A percentile compares a stretch with the other conserved stretches of the same genome.
These are phyloP conservation scores for Infundibulicybe gibba DNA, from an alignment of 768 basidiomycete genomes.

Conservation along the genomic window DNA sequence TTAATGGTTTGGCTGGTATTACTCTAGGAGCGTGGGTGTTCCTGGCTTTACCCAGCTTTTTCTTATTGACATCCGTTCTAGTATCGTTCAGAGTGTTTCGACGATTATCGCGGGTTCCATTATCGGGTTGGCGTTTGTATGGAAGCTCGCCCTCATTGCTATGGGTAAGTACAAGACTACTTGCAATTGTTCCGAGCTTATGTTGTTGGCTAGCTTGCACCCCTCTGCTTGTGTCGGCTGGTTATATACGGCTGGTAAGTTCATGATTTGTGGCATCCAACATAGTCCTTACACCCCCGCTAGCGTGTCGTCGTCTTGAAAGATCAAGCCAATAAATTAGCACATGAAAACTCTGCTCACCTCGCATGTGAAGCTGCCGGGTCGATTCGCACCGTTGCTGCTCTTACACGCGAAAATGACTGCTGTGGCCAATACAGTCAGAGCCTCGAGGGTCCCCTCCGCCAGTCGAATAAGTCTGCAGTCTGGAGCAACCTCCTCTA, in stretches of 20 bases:
- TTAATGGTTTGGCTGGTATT: conserved; percentile 82
- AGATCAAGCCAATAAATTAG: conserved; percentile 75
- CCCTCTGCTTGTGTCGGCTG: conserved; percentile 64
- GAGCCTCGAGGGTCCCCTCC: conserved; percentile 71
- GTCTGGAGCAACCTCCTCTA: conserved; percentile 65
- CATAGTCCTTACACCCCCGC: neutral
- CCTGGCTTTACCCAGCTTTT: neutral
- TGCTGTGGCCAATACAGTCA: conserved; percentile 64
- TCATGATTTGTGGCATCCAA: neutral
- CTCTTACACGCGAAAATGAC: conserved; percentile 83
- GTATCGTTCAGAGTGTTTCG: conserved; percentile 74
- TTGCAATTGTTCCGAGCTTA: too few relatives aligned
- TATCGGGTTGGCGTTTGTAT: conserved; percentile 75
- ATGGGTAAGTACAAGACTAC: conserved; percentile 51
- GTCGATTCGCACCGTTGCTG: conserved; percentile 87
- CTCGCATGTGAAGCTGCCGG: conserved; percentile 90
- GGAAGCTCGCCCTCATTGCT: conserved; percentile 79
- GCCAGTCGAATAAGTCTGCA: conserved; percentile 59
- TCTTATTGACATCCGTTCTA: conserved; percentile 14
- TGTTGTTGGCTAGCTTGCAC: conserved; percentile 49
- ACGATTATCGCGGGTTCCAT: conserved; percentile 70
- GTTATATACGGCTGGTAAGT: conserved; percentile 79
- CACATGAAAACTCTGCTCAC: conserved; percentile 81
- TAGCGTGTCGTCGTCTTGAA: conserved; percentile 85
- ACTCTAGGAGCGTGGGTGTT: conserved; percentile 72